Evolutionary conservation across 495 filamentous ascomycete species (phyloP), one percentile per base, ranked within the genome.

Genomic region (Xylaria acuta): DNA sequence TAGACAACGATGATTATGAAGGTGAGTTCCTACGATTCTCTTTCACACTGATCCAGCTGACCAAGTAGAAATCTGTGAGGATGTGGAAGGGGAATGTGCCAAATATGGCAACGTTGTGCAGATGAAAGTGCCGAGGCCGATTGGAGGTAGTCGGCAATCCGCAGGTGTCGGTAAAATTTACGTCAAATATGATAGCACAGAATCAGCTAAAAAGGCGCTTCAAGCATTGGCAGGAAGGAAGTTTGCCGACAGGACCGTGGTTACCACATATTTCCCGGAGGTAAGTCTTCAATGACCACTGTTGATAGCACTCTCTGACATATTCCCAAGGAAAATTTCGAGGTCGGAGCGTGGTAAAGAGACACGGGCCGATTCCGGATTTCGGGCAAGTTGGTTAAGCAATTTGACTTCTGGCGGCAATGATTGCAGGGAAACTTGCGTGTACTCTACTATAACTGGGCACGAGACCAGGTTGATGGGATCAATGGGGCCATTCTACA

Each of bases 161-260:
- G 88, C 92, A 36, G 95, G 95, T n/a, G 93, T 97, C 14, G 95
- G 95, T 77, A 98, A 98, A 88, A 98, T 99, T 73, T 99, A 89
- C 77, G 89, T 99, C 86, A 98, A 97, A 82, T 99, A 92, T 76
- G 94, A 95, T 60, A 88, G 84, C 3, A 83, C 88, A 8, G 93
- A 94, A 69, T 88, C 90, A 2, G 93, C 97, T n/a, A 90, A 91
- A 63, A 93, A 90, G 75, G 96, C 96, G 14, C 85, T 98, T 60
- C 88, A 90, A 74, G 90, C 94, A 51, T 87, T 99, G 71, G 97
- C 97, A 14, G 96, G 96, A 51, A 87, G 96, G 65, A 97, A 98
- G 80, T 99, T 98, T 78, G 92, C 93, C 1, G 94, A 97, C 81
- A 89, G 96, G 49, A 99, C 96, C 9, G 96, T 99, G 25, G 97